Base-by-base conservation (phyloP, 1,284 basidiomycete species). In the Leccinum pachyderme region DNA sequence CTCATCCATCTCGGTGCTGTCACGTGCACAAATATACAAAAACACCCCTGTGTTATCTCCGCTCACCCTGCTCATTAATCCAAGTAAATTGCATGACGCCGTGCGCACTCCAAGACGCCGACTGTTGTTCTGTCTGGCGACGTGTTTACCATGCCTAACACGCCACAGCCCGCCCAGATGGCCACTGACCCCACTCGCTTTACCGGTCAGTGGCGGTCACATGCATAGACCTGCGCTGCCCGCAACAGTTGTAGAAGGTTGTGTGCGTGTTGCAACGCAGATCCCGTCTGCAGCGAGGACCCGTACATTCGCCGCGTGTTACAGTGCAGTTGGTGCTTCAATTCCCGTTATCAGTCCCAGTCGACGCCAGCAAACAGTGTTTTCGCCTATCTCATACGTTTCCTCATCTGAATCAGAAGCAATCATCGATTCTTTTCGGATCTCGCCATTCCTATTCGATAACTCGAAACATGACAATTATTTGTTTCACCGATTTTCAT, bases 241-340 rank as follows among this genome's bases (percentile, higher is more conserved):
- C 95, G 93, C 12, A 97, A 79, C 11, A 97, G 80, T 71, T 97
- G 94, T 76, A 97, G 97, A 82, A 97, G 97, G 73, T 95, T 96
- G 73, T 96, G 93, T 0, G 91, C 93, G 66, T 97, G 95, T 97
- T 0, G 94, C 94, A 47, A 98, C 95, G 47, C 93, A 92, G 60
- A 97, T 94, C 4, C 88, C 86, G 66, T 88, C 73, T 5, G 87
- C 88, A 68, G 88, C 87, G 53, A 95, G 79, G 5, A 82, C 89
- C 62, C 82, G 84, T 55, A 90, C 86, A 56, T 93, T 86, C 4
- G 86, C 79, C 37, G 91, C 91, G 61, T 94, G 92, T 1, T 90
- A 90, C 12, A 93, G 93, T 15, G 93, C 93, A 2, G 93, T 96
- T 0, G 94, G 94, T 71, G 95, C 94, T 70, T 96, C 94, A 63